A percentile compares a stretch with the other conserved stretches of the same genome.
phyloP scores from a whole-genome alignment of 768 basidiomycete genomes.

The Auricularia auricula-judae region DNA sequence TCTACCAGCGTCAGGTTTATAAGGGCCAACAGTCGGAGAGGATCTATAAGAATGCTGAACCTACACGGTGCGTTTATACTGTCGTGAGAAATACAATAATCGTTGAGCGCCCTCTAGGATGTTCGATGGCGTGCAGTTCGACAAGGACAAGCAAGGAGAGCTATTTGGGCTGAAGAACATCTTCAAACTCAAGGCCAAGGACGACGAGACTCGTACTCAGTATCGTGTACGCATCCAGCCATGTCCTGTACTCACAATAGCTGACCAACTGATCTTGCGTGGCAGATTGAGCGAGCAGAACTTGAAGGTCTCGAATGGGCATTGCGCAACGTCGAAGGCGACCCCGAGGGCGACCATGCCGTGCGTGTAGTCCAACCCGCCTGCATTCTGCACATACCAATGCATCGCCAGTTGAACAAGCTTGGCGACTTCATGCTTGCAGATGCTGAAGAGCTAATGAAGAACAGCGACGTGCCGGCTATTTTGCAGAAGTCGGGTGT shows the following conservation, averaged over 20 bases:
- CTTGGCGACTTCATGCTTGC: slow-evolving; percentile 26
- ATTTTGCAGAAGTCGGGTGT: slow-evolving; percentile 52
- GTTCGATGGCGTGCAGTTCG: slow-evolving; percentile 75
- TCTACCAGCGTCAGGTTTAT: slow-evolving; percentile 83
- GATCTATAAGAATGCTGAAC: slow-evolving; percentile 72
- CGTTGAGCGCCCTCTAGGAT: slow-evolving; percentile 32
- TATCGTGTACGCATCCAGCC: slow-evolving; percentile 11
- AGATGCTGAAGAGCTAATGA: slow-evolving; percentile 34
- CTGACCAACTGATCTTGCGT: neutral
- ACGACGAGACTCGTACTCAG: slow-evolving; percentile 60
- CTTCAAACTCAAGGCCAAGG: slow-evolving; percentile 63
- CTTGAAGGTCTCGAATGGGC: slow-evolving; percentile 75
- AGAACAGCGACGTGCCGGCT: slow-evolving; percentile 39
- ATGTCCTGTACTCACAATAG: neutral
- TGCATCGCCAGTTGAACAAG: neutral
- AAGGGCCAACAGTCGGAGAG: slow-evolving; percentile 94
- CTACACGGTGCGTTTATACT: slow-evolving; percentile 48
- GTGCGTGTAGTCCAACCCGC: slow-evolving; percentile 11
- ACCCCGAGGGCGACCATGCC: slow-evolving; percentile 23
- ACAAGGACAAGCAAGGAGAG: slow-evolving; percentile 63
- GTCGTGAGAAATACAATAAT: neutral
- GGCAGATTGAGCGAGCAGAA: slow-evolving; percentile 68
- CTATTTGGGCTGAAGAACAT: slow-evolving; percentile 82
- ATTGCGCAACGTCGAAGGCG: slow-evolving; percentile 49
- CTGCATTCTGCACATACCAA: slow-evolving; percentile 20